Evolutionary conservation across 208 protist species (phyloP).

Genomic region (Trichomonas vaginalis): DNA sequence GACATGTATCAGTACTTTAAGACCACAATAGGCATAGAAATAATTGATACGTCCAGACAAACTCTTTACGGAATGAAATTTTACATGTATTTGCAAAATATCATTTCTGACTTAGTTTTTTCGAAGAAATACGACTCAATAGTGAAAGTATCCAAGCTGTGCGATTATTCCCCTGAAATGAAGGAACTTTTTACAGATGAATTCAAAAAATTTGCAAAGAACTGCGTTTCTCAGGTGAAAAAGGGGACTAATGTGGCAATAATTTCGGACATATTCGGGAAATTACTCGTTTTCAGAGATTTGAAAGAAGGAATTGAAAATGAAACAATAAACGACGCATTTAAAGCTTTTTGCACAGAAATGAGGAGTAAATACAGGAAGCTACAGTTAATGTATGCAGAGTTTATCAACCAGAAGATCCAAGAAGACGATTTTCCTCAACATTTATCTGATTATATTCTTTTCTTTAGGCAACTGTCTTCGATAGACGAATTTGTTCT

Average conservation of each 20-base stretch:
- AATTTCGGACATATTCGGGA: background rate
- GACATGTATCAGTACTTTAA: background rate
- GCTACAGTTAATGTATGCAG: background rate
- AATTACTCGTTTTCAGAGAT: background rate
- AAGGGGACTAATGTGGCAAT: background rate
- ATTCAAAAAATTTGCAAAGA: background rate
- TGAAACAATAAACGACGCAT: background rate
- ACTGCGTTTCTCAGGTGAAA: background rate
- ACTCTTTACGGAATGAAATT: background rate
- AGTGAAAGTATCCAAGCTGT: background rate
- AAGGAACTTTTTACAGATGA: background rate
- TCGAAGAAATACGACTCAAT: background rate
- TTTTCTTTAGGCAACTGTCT: background rate
- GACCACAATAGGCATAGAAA: background rate
- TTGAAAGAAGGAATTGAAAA: background rate
- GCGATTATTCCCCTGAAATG: background rate
- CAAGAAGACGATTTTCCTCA: background rate
- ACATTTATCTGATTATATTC: background rate
- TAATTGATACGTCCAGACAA: background rate
- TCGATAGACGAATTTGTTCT: background rate
- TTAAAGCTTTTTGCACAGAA: background rate
- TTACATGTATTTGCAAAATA: background rate
- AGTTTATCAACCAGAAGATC: background rate
- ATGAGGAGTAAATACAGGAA: background rate
- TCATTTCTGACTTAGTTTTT: background rate